A percentile compares a stretch with the other conserved stretches of the same genome.
phyloP scores from a whole-genome alignment of 148 eudicot genomes.

The Talinum fruticosum region DNA sequence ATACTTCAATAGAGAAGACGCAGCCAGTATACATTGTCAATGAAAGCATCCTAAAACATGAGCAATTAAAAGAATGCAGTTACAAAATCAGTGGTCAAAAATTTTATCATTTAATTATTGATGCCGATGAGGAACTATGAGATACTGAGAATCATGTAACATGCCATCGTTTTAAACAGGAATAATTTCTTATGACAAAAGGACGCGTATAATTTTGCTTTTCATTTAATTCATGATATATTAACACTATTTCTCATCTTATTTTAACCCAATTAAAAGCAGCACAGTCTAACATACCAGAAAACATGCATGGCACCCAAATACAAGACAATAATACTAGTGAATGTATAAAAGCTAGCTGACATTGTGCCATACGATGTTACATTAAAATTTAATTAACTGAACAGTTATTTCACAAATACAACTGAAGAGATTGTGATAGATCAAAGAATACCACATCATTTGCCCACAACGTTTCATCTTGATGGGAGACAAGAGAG shows the following conservation, averaged over 20 bases:
- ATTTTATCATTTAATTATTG: too few relatives aligned
- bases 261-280: neutral
- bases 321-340: neutral
- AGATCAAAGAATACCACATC: neutral
- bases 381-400: neutral
- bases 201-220: neutral
- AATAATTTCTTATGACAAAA: neutral
- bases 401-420: neutral
- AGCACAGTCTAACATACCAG: neutral
- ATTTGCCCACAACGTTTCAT: neutral
- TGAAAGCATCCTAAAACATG: neutral
- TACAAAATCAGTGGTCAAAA: neutral
- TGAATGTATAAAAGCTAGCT: too few relatives aligned
- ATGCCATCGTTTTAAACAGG: neutral
- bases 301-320: neutral
- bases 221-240: neutral
- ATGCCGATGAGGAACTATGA: neutral
- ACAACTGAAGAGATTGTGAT: neutral
- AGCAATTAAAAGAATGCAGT: neutral
- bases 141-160: neutral
- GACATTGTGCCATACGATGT: neutral
- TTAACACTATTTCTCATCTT: neutral
- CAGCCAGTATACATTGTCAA: too few relatives aligned
- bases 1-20: too few relatives aligned
- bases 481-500: neutral